Percentiles rank a stretch among this genome's conserved stretches.
phyloP scores from a whole-genome alignment of 192 early-diverging fungal species.

The Dissophora globulifera region DNA sequence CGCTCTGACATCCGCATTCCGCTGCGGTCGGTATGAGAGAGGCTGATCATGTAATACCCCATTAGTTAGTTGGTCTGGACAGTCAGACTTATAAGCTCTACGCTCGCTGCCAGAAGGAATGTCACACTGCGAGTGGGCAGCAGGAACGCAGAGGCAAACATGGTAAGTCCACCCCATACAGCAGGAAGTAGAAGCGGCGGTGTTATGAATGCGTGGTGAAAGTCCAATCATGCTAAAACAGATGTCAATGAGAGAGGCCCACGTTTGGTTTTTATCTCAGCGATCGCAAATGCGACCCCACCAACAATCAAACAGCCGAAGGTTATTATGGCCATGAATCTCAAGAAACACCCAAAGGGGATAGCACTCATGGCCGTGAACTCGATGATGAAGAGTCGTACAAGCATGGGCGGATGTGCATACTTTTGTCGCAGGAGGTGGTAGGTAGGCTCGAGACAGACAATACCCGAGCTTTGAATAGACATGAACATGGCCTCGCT shows the following conservation, averaged over 20 bases:
- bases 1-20: background rate
- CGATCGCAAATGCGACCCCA: conserved; percentile 11
- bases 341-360: conserved; percentile 14
- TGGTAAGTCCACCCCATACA: conserved; percentile 19
- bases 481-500: background rate
- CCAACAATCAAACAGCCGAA: conserved; percentile 19
- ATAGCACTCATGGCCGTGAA: conserved; percentile 14
- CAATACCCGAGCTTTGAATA: background rate
- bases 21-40: conserved; percentile 71
- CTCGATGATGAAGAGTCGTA: background rate
- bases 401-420: background rate
- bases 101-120: conserved; percentile 13
- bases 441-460: background rate
- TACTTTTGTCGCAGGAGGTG: background rate
- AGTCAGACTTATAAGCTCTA: conserved; percentile 58
- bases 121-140: conserved; percentile 19
- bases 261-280: conserved; percentile 16
- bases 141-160: conserved; percentile 22
- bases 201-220: too few species aligned
- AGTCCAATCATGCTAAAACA: too few species aligned
- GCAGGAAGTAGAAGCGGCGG: background rate
- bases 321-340: conserved; percentile 29
- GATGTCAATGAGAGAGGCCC: too few species aligned
- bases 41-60: conserved; percentile 62
- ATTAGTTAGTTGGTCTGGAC: conserved; percentile 48